These are phyloP conservation scores for Sclerotinia subarctica DNA, from an alignment of 2,329 filamentous ascomycete species.

Conservation along the genomic window DNA sequence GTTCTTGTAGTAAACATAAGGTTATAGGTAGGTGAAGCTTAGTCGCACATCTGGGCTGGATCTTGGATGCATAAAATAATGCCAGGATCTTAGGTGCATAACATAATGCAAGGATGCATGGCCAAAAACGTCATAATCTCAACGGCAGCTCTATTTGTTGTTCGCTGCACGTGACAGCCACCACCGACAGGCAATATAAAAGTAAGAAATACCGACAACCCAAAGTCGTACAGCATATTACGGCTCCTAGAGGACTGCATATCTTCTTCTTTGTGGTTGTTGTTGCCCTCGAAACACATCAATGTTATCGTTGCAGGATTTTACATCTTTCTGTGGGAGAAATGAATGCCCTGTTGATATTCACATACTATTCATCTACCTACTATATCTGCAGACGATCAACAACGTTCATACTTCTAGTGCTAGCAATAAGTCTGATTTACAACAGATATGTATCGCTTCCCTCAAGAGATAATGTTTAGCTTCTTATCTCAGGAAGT, in stretches of 20 bases:
- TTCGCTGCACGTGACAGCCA: not conserved
- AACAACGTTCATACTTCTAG: no score
- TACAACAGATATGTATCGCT: no score
- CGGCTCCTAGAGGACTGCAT: not conserved
- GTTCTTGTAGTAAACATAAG: not conserved
- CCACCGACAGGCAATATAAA: not conserved
- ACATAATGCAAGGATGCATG: constrained; percentile 10
- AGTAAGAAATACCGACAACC: not conserved
- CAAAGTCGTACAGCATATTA: not conserved
- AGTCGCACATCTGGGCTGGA: not conserved
- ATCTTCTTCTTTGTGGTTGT: not conserved
- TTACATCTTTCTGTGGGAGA: no score
- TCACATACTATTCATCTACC: no score
- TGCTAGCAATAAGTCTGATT: no score
- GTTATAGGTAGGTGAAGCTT: not conserved
- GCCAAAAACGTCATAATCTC: constrained; percentile 8
- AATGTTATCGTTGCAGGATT: no score
- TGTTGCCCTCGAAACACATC: no score
- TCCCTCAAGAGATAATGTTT: not conserved
- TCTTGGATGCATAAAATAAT: no score
- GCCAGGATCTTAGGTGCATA: not conserved
- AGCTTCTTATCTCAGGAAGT: not conserved
- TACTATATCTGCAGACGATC: no score
- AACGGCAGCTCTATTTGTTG: not conserved
- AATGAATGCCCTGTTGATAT: no score